These are phyloP conservation scores for Coniella vitis DNA, from an alignment of 2,329 filamentous ascomycete genomes.

Conservation along the genomic window DNA sequence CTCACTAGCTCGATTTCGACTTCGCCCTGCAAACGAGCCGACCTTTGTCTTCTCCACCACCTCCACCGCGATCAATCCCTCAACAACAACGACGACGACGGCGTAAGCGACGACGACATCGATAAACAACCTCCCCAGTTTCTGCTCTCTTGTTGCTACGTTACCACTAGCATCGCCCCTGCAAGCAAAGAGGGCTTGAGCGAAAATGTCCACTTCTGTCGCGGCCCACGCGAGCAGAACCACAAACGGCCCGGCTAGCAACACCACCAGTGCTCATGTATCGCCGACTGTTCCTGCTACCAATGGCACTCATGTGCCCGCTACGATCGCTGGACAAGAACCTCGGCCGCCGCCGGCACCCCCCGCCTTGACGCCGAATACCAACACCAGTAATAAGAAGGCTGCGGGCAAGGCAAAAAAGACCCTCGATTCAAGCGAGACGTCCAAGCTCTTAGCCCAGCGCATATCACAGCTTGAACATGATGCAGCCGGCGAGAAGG, in stretches of 20 bases:
- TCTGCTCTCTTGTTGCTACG: background rate
- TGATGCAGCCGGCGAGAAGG: slow-evolving; percentile 87
- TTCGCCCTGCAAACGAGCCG: too few relatives aligned
- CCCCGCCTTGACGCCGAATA: slow-evolving; percentile 50
- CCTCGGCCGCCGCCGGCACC: slow-evolving; percentile 35
- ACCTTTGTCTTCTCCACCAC: too few relatives aligned
- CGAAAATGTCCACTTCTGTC: slow-evolving; percentile 12
- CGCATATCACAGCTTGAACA: slow-evolving; percentile 94
- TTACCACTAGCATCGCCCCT: background rate
- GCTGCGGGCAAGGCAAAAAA: slow-evolving; percentile 68
- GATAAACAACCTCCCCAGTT: too few relatives aligned
- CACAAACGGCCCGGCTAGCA: slow-evolving; percentile 11
- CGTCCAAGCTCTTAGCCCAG: slow-evolving; percentile 82
- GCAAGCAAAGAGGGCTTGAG: background rate
- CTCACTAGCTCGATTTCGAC: background rate
- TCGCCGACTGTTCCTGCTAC: slow-evolving; percentile 15
- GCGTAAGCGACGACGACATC: too few relatives aligned
- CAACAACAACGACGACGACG: too few relatives aligned
- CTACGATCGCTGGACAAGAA: slow-evolving; percentile 26
- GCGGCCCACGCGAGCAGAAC: slow-evolving; percentile 8
- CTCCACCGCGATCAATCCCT: too few relatives aligned
- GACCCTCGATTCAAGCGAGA: slow-evolving; percentile 75
- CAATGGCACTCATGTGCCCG: slow-evolving; percentile 27
- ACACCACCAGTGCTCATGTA: slow-evolving; percentile 20
- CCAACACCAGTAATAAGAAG: slow-evolving; percentile 61